These are phyloP conservation scores for Barnettozyma sucrosica DNA, from an alignment of 805 yeast genomes.

Conservation along the genomic window DNA sequence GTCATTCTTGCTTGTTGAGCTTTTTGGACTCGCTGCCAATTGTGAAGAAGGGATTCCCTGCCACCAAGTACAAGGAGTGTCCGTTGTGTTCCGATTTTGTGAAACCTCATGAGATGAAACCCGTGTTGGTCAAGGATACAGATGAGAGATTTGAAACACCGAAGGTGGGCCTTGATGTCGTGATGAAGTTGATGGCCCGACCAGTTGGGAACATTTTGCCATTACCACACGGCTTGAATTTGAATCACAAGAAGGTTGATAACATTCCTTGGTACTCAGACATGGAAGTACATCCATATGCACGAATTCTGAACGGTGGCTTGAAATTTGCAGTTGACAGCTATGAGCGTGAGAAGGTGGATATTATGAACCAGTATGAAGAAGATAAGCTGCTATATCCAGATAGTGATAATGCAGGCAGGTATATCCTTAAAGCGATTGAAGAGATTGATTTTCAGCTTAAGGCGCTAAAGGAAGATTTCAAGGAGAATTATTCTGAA, in stretches of 20 bases:
- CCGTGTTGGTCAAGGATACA: slow-evolving; percentile 47
- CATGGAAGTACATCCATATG: slow-evolving; percentile 39
- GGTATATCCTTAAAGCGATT: slow-evolving; percentile 49
- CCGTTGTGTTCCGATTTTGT: slow-evolving; percentile 70
- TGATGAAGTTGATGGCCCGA: slow-evolving; percentile 60
- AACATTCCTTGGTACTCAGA: slow-evolving; percentile 53
- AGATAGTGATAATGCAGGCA: slow-evolving; percentile 41
- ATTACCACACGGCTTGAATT: slow-evolving; percentile 43
- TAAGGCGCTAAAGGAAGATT: slow-evolving; percentile 32
- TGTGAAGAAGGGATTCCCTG: slow-evolving; percentile 31
- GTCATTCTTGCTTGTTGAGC: slow-evolving; percentile 74
- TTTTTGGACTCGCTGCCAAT: slow-evolving; percentile 50
- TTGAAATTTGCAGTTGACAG: slow-evolving; percentile 45
- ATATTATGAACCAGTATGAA: slow-evolving; percentile 44
- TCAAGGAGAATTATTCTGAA: slow-evolving; percentile 19
- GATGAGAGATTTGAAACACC: slow-evolving; percentile 58
- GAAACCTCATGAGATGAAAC: slow-evolving; percentile 50
- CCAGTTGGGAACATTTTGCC: slow-evolving; percentile 39
- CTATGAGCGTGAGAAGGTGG: slow-evolving; percentile 53
- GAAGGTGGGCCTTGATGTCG: slow-evolving; percentile 45
- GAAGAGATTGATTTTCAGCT: slow-evolving; percentile 46
- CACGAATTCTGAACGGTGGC: slow-evolving; percentile 68
- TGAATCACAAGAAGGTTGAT: slow-evolving; percentile 33
- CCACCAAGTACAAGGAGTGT: slow-evolving; percentile 59
- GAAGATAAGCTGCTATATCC: slow-evolving; percentile 56